Conservation (phyloP, 768 basidiomycete species). For the Tulasnella sp. region DNA sequence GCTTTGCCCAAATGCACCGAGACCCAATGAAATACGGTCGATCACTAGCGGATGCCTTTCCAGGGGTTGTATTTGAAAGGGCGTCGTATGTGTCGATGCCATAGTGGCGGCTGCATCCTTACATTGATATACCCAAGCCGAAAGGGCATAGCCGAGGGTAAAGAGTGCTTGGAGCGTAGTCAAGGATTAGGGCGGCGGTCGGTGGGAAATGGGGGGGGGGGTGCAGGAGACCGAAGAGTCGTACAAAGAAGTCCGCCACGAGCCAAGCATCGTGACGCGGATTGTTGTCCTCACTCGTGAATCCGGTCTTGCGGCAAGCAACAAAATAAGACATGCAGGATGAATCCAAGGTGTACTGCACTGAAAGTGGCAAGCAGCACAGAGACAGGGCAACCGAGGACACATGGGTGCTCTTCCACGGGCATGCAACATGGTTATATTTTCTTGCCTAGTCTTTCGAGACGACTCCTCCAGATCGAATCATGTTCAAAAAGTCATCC, state of each 20-base stretch:
- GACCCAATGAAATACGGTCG: not conserved
- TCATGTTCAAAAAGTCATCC: slow-evolving; percentile 74
- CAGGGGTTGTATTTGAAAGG: slow-evolving; percentile 36
- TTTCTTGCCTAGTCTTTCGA: slow-evolving; percentile 35
- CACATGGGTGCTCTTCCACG: too few relatives aligned
- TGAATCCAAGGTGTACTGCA: too few relatives aligned
- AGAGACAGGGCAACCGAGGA: too few relatives aligned
- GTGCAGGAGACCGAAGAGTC: not conserved
- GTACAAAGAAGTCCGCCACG: too few relatives aligned
- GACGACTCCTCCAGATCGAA: slow-evolving; percentile 69
- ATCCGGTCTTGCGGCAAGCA: too few relatives aligned
- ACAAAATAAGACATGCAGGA: too few relatives aligned
- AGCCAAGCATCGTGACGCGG: too few relatives aligned
- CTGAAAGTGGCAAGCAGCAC: too few relatives aligned
- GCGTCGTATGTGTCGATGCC: slow-evolving; percentile 67
- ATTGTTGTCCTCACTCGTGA: too few relatives aligned
- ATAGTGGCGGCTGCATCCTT: slow-evolving; percentile 59
- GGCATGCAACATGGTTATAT: too few relatives aligned
- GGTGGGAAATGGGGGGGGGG: slow-evolving; percentile 56
- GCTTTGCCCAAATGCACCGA: not conserved
- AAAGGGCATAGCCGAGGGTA: slow-evolving; percentile 21
- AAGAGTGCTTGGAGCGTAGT: slow-evolving; percentile 57
- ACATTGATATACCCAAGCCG: slow-evolving; percentile 59
- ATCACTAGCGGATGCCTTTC: not conserved
- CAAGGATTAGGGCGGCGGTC: slow-evolving; percentile 56